Percentiles rank a stretch among this genome's conserved stretches.
These are phyloP conservation scores for Gossypium anomalum DNA, from an alignment of 345 rosid species.

Conservation along the genomic window DNA sequence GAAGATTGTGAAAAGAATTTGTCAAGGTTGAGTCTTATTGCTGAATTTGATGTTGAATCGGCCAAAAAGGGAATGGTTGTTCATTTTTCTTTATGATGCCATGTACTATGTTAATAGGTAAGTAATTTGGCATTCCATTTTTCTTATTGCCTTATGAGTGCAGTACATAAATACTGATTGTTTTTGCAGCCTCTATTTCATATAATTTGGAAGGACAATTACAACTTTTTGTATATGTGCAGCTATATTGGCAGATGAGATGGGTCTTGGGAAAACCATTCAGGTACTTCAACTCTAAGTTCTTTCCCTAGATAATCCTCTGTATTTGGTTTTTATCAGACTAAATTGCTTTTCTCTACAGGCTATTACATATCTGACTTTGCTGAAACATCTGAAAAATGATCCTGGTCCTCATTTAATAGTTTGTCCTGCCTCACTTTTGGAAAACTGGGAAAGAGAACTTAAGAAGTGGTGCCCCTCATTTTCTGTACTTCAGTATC, in stretches of 20 bases:
- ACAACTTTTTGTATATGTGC: constrained; percentile 34
- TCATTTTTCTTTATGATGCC: background rate
- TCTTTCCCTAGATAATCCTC: constrained; percentile 3
- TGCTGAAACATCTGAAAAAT: constrained; percentile 66
- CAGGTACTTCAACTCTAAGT: constrained; percentile 50
- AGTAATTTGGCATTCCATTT: background rate
- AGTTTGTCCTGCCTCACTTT: constrained; percentile 94
- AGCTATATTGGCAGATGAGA: constrained; percentile 98
- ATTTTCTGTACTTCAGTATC: constrained; percentile 79
- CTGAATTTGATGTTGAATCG: background rate
- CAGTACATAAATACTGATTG: background rate
- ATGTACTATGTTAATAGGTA: background rate
- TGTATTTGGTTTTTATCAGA: constrained; percentile 17
- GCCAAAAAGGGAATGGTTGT: background rate
- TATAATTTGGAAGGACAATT: constrained; percentile 13
- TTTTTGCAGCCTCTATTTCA: background rate
- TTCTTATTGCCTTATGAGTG: background rate
- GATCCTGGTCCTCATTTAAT: constrained; percentile 96
- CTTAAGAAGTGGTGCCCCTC: constrained; percentile 98
- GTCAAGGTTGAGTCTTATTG: background rate
- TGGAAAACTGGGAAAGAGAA: constrained; percentile 99
- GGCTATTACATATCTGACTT: constrained; percentile 83
- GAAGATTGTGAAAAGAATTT: background rate
- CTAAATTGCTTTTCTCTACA: constrained; percentile 29
- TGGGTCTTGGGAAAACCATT: constrained; percentile 98